phyloP scores from a whole-genome alignment of 129 eudicot species.

The Heracleum sosnowskyi region DNA sequence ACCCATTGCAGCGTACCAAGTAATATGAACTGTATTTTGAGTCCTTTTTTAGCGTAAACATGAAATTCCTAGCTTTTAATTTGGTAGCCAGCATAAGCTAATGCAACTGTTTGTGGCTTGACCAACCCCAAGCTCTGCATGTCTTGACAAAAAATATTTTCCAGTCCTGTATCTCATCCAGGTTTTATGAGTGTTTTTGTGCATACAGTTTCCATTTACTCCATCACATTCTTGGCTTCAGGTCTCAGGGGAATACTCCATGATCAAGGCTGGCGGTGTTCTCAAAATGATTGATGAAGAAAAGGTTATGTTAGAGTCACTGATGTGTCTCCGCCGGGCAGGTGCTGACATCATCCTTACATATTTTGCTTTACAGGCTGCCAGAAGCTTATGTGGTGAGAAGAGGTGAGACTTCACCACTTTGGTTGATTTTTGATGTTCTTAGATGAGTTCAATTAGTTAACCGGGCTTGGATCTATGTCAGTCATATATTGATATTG shows the following conservation, averaged over 20 bases:
- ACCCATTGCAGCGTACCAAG: slow-evolving; percentile 99
- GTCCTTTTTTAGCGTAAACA: not conserved
- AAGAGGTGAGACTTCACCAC: slow-evolving; percentile 24
- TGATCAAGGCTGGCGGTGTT: slow-evolving; percentile 93
- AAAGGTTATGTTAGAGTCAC: slow-evolving; percentile 86
- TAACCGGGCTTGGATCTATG: not conserved
- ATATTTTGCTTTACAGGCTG: slow-evolving; percentile 67
- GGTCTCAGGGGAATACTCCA: slow-evolving; percentile 94
- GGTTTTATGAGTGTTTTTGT: not conserved
- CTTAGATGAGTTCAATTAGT: not conserved
- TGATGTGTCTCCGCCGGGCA: slow-evolving; percentile 80
- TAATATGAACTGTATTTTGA: slow-evolving; percentile 8
- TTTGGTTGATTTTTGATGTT: not conserved
- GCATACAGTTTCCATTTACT: not conserved
- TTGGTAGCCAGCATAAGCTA: not conserved
- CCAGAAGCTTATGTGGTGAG: slow-evolving; percentile 44
- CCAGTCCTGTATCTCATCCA: not conserved
- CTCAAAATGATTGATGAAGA: slow-evolving; percentile 92
- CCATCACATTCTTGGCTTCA: slow-evolving; percentile 8
- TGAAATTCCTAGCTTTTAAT: not conserved
- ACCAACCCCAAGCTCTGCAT: not conserved
- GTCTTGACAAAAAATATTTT: not conserved
- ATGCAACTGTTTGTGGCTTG: not conserved
- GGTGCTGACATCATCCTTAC: slow-evolving; percentile 68
- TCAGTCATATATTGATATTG: not conserved